Conservation (phyloP, 352 stramenopile species). For the Globisporangium okanoganense region DNA sequence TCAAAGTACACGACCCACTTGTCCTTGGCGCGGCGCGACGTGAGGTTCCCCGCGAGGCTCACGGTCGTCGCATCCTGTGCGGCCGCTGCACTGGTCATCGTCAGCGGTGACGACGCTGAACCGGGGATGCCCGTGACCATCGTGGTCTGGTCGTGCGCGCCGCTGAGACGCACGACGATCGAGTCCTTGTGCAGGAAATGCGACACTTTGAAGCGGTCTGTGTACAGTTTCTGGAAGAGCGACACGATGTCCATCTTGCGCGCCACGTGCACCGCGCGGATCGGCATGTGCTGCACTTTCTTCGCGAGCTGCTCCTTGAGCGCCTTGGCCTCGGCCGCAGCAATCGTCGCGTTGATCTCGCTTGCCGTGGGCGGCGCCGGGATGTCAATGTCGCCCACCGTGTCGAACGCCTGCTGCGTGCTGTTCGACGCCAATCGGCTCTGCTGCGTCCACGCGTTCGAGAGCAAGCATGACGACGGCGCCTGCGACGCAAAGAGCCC, state of each 20-base stretch:
- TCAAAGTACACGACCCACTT: constrained; percentile 92
- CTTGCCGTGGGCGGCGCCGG: constrained; percentile 47
- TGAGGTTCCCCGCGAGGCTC: constrained; percentile 49
- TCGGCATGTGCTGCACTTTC: constrained; percentile 45
- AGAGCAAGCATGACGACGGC: constrained; percentile 17
- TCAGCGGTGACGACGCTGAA: constrained; percentile 3
- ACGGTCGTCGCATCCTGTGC: constrained; percentile 36
- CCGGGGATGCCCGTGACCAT: constrained; percentile 32
- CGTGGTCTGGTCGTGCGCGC: constrained; percentile 26
- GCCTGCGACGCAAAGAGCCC: constrained; percentile 1
- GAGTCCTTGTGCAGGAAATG: constrained; percentile 84
- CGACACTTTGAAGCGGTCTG: constrained; percentile 75
- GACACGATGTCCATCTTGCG: constrained; percentile 84
- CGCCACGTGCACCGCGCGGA: constrained; percentile 76
- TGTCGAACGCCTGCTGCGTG: neutral
- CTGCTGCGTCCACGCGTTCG: constrained; percentile 11
- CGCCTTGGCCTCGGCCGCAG: constrained; percentile 48
- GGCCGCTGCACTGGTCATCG: constrained; percentile 4
- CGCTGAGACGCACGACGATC: constrained; percentile 61
- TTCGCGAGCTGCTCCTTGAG: constrained; percentile 40
- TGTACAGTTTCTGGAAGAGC: constrained; percentile 87
- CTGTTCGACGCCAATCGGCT: constrained; percentile 11
- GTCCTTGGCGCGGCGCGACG: constrained; percentile 80
- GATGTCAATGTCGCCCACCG: constrained; percentile 36
- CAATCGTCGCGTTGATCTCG: constrained; percentile 70